These are phyloP conservation scores for Garcia nutans DNA, from an alignment of 345 rosid species.

Conservation along the genomic window DNA sequence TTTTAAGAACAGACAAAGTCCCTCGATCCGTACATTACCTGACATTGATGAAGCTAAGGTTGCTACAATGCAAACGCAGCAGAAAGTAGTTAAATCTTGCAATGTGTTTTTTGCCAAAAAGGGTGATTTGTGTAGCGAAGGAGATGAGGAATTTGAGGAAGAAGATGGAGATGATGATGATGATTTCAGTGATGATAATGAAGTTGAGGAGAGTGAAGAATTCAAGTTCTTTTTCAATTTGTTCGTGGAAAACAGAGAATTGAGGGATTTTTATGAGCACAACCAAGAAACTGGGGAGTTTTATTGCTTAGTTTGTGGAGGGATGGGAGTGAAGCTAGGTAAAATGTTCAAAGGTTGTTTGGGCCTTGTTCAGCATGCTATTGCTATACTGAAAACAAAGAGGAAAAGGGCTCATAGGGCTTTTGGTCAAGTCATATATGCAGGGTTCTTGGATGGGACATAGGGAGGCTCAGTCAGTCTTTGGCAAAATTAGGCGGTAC, in stretches of 20 bases:
- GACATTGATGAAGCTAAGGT: conserved; percentile 35
- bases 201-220: conserved; percentile 38
- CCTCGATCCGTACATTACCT: conserved; percentile 17
- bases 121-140: conserved; percentile 10
- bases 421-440: conserved; percentile 63
- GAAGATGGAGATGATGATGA: conserved; percentile 29
- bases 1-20: conserved; percentile 19
- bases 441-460: conserved; percentile 77
- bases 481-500: neutral
- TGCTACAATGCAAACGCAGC: conserved; percentile 29
- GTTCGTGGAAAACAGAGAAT: conserved; percentile 46
- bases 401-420: conserved; percentile 62
- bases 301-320: conserved; percentile 68
- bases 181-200: conserved; percentile 14
- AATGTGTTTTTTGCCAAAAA: conserved; percentile 12
- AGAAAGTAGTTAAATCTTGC: conserved; percentile 7
- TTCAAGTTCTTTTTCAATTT: conserved; percentile 42
- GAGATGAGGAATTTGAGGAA: conserved; percentile 1
- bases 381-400: conserved; percentile 43
- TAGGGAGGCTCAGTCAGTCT: conserved; percentile 27
- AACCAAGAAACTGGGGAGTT: conserved; percentile 51
- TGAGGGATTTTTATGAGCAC: conserved; percentile 59
- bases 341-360: conserved; percentile 58
- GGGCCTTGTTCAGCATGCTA: conserved; percentile 65
- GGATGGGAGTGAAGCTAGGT: conserved; percentile 37